Evolutionary conservation across 108 stramenopile genomes (phyloP), one percentile per base, ranked within the genome.

Genomic region (Cyclotella kingstonii): DNA sequence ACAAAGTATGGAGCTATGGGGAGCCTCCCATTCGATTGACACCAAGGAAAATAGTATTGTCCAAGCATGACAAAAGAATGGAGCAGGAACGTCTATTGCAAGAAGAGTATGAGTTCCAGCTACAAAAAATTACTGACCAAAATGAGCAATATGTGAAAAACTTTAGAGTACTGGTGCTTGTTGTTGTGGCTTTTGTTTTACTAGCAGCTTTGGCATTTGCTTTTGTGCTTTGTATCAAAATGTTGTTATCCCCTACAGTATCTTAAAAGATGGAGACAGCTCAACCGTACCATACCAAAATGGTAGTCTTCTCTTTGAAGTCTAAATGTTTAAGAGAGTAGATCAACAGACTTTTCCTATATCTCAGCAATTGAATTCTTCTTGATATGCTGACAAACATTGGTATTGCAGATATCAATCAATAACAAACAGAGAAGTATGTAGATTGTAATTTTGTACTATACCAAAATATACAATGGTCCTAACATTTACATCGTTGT

Each of bases 51-150:
- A 46, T 38, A 11, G 34, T 49, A 28, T 28, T 49, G 8, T 69
- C 68, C 7, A 33, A 49, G 14, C 58, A 46, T 28, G 71, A 72
- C 52, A 35, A 40, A 40, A 42, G 33, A 12, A 64, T 72, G 63
- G 48, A 56, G 43, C 55, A 63, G 1, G 63, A 72, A 27, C 62
- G 71, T 25, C 34, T 72, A 17, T 34, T 72, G 7, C 62, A 72
- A 29, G 71, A 72, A 38, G 62, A 63, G 40, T 64, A 59, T 35
- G 71, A 72, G 38, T 72, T 62, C 42, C 54, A 49, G 36, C 26
- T 72, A 23, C 56, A 33, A 43, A 30, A 38, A 14, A 21, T 63
- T 3, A 48, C 45, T 28, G 36, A 45, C 22, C 57, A 63, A 55
- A 57, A 72, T 52, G 55, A 63, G 29, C 21, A 18, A 29, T 30